A percentile compares a stretch with the other conserved stretches of the same genome.
These are phyloP conservation scores for Phytophthora macrochlamydospora DNA, from an alignment of 352 stramenopile genomes.

Conservation along the genomic window DNA sequence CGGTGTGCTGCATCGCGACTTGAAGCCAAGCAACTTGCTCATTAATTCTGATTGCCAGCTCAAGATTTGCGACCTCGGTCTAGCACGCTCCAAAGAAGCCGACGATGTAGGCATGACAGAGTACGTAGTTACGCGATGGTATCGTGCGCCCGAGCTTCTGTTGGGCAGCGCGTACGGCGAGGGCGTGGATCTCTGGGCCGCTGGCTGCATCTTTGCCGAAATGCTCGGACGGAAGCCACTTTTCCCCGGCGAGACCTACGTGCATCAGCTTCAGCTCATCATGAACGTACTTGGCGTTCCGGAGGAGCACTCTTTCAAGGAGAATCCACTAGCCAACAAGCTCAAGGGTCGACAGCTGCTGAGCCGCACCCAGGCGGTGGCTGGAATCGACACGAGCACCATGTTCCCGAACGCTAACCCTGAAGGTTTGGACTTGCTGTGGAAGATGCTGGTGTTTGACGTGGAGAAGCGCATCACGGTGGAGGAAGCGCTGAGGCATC, in stretches of 20 bases:
- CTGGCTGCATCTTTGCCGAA: slow-evolving; percentile 88
- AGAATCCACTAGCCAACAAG: slow-evolving; percentile 89
- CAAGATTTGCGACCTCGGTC: slow-evolving; percentile 97
- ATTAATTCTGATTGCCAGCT: slow-evolving; percentile 95
- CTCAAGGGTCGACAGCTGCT: slow-evolving; percentile 85
- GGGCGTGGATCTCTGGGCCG: slow-evolving; percentile 86
- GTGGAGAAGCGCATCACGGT: slow-evolving; percentile 96
- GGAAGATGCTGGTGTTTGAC: slow-evolving; percentile 93
- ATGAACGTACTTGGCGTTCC: slow-evolving; percentile 90
- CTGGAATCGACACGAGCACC: slow-evolving; percentile 79
- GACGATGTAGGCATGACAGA: slow-evolving; percentile 92
- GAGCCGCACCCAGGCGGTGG: slow-evolving; percentile 79
- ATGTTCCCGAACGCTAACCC: slow-evolving; percentile 90
- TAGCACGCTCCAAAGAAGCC: slow-evolving; percentile 88
- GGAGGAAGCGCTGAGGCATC: slow-evolving; percentile 94
- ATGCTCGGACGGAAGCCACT: slow-evolving; percentile 88
- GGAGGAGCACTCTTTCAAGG: slow-evolving; percentile 89
- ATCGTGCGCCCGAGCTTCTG: slow-evolving; percentile 85
- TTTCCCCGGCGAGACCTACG: slow-evolving; percentile 87
- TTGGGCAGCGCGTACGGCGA: slow-evolving; percentile 86
- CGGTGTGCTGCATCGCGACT: slow-evolving; percentile 83
- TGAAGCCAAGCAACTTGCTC: slow-evolving; percentile 89
- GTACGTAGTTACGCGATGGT: slow-evolving; percentile 91
- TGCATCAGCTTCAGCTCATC: slow-evolving; percentile 89
- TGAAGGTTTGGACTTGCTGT: slow-evolving; percentile 81